These are phyloP conservation scores for Hypoxylon sp. DNA, from an alignment of 2,329 filamentous ascomycete species.

Conservation along the genomic window DNA sequence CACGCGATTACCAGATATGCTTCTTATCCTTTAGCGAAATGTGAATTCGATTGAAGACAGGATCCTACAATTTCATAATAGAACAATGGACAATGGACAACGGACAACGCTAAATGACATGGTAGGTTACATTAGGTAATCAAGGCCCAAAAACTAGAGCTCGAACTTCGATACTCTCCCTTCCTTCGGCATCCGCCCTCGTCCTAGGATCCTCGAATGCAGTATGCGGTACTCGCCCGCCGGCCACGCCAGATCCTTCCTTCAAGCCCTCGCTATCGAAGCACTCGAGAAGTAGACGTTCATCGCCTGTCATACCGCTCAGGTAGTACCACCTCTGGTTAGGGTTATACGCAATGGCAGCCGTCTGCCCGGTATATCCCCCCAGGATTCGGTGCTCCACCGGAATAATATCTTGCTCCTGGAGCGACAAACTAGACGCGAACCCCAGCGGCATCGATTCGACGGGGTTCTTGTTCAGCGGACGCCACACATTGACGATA, in stretches of 20 bases:
- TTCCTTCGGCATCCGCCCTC: constrained; percentile 75
- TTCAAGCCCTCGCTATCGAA: constrained; percentile 76
- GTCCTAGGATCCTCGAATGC: constrained; percentile 85
- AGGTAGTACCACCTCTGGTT: constrained; percentile 84
- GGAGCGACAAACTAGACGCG: constrained; percentile 74
- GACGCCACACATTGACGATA: constrained; percentile 91
- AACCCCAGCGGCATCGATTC: constrained; percentile 78
- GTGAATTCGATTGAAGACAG: background rate
- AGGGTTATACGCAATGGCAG: constrained; percentile 73
- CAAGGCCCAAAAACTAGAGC: constrained; percentile 83
- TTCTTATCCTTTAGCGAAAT: background rate
- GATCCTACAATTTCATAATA: background rate
- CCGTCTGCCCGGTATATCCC: constrained; percentile 80
- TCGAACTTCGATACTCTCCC: constrained; percentile 92
- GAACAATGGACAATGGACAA: too few species aligned
- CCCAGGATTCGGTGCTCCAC: constrained; percentile 82
- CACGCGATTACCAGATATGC: constrained; percentile 8
- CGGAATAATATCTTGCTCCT: constrained; percentile 75
- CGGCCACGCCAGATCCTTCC: constrained; percentile 64
- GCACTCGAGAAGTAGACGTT: constrained; percentile 84
- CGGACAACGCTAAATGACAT: background rate
- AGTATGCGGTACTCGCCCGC: constrained; percentile 77
- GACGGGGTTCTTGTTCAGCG: constrained; percentile 71
- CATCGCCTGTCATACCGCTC: constrained; percentile 81
- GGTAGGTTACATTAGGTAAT: constrained; percentile 33